A percentile compares a stretch with the other conserved stretches of the same genome.
phyloP scores from a whole-genome alignment of 1,139 yeast species.

The Candida tetrigidarum region DNA sequence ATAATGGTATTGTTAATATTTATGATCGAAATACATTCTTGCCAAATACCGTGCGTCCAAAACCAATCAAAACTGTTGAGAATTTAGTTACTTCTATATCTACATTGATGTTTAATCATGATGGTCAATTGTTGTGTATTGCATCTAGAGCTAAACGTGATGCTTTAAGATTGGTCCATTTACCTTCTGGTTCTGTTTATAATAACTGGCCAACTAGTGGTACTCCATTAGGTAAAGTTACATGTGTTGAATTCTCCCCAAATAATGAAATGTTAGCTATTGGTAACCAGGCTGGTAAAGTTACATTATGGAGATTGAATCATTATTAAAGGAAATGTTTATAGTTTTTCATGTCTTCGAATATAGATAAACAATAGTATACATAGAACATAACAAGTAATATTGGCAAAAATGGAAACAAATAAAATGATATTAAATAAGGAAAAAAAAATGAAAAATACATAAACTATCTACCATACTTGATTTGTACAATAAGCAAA shows the following conservation, averaged over 20 bases:
- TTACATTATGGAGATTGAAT: constrained; percentile 85
- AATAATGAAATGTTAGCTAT: constrained; percentile 82
- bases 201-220: constrained; percentile 98
- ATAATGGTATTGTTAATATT: constrained; percentile 87
- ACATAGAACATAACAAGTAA: background rate
- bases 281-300: constrained; percentile 91
- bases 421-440: background rate
- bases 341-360: too few relatives aligned
- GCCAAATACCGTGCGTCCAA: constrained; percentile 22
- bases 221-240: constrained; percentile 93
- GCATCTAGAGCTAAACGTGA: constrained; percentile 89
- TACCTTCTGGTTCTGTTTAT: constrained; percentile 86
- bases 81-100: constrained; percentile 85
- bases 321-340: constrained; percentile 53
- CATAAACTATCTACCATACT: background rate
- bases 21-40: constrained; percentile 59
- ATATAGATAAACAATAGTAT: background rate
- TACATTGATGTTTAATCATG: constrained; percentile 73
- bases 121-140: constrained; percentile 87
- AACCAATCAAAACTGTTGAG: constrained; percentile 66
- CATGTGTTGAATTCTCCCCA: constrained; percentile 81
- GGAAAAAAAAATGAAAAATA: background rate
- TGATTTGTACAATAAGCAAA: too few relatives aligned
- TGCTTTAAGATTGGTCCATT: constrained; percentile 82
- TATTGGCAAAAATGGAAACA: background rate